These are phyloP conservation scores for Crataegus laevigata DNA, from an alignment of 306 rosid species.

Conservation along the genomic window DNA sequence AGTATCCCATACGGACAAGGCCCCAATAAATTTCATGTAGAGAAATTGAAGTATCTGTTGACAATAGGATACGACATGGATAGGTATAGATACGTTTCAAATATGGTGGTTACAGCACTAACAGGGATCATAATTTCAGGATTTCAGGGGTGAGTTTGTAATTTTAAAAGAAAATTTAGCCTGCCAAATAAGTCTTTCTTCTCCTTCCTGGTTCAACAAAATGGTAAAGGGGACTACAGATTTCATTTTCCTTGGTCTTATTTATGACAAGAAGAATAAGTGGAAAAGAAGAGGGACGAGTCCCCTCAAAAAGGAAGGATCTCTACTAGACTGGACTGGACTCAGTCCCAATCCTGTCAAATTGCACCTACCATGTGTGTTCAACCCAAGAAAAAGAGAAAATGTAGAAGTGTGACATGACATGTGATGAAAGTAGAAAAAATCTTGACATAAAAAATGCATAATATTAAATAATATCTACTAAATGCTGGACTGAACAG, in stretches of 20 bases:
- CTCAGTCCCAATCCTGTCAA: background rate
- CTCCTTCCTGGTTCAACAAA: background rate
- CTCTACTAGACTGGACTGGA: background rate
- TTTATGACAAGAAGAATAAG: background rate
- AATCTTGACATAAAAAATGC: background rate
- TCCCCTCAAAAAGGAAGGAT: background rate
- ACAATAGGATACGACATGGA: too few species aligned
- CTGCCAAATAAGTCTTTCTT: background rate
- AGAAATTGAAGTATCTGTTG: too few species aligned
- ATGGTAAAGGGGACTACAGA: background rate
- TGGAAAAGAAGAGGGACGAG: background rate
- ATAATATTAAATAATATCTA: background rate
- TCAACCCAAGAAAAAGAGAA: background rate
- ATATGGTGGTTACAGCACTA: background rate
- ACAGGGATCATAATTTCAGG: background rate
- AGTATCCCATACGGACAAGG: background rate
- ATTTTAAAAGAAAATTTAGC: background rate
- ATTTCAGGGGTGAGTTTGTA: background rate
- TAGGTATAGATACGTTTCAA: too few species aligned
- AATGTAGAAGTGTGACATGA: background rate
- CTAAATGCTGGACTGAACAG: background rate
- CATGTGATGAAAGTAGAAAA: background rate
- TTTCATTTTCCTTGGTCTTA: background rate
- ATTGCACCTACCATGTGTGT: background rate
- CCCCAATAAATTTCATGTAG: too few species aligned